phyloP scores from a whole-genome alignment of 208 protist species.

The Leishmania amazonensis region DNA sequence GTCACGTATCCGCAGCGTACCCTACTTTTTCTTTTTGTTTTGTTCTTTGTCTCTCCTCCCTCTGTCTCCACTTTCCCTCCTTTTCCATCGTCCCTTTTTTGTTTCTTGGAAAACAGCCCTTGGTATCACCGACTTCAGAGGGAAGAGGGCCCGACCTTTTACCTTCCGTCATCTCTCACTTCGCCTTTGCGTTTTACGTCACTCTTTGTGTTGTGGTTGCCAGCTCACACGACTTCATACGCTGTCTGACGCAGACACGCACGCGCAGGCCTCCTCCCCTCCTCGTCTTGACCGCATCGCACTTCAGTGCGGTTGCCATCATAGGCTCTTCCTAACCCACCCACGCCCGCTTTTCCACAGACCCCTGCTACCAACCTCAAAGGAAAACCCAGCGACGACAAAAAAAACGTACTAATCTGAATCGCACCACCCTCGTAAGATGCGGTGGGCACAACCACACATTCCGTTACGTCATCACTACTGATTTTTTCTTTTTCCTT shows the following conservation, averaged over 20 bases:
- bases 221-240: neutral
- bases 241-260: neutral
- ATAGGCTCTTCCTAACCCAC: neutral
- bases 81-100: neutral
- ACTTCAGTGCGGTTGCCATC: neutral
- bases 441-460: neutral
- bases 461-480: neutral
- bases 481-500: neutral
- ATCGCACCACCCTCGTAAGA: neutral
- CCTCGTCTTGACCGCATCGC: neutral
- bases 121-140: neutral
- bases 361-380: neutral
- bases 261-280: neutral
- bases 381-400: neutral
- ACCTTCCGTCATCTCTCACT: neutral
- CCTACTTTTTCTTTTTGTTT: too few species aligned
- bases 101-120: neutral
- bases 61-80: neutral
- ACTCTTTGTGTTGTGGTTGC: neutral
- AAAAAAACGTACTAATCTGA: neutral
- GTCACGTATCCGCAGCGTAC: neutral
- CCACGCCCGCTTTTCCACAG: too few species aligned
- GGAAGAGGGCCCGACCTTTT: neutral
- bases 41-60: neutral
- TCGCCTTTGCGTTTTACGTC: neutral